Base-by-base conservation (phyloP, 2,329 filamentous ascomycete genomes). In the Sphaerostilbella broomeana region DNA sequence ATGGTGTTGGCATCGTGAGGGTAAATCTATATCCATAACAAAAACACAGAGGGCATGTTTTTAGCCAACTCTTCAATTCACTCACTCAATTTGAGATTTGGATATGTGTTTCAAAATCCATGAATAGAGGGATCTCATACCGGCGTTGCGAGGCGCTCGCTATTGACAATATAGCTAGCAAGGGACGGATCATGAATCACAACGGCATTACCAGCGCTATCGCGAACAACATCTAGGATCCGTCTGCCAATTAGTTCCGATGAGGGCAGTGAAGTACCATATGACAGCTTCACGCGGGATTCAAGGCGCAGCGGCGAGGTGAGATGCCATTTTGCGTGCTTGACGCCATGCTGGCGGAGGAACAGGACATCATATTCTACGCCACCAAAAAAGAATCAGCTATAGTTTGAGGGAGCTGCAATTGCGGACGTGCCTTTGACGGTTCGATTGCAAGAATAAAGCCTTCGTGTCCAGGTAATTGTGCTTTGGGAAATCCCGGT, bases 1-100 rank as follows among this genome's bases (percentile, higher is more conserved):
- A 92, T 89, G 21, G 84, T 64, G 48, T 75, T 81, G 13, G 84
- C 82, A 60, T 90, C 86, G 42, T 77, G 73, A 12, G 84, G 79
- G 54, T 92, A 92, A 29, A 65, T 65, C 53, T 58, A 33, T 17
- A 12, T 12, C 24, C 20, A 3, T 12, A 11, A 21, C n/a, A n/a
- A n/a, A n/a, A n/a, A n/a, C n/a, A n/a, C n/a, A 6, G n/a, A 21
- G 31, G 10, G 9, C 15, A 11, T 24, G 10, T 17, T 22, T 28
- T 16, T 19, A 36, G n/a, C 16, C 19, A 10, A 7, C n/a, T 31
- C 25, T 16, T 15, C 9, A 18, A 21, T 22, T 20, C 21, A 9
- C 16, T 34, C 11, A 20, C 11, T 8, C n/a, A n/a, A 30, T n/a
- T 34, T 29, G 16, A 19, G 11, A 3, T 24, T 12, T 5, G 6